These are phyloP conservation scores for Saccharomycopsis hybrid DNA, from an alignment of 1,139 yeast genomes.

Conservation along the genomic window DNA sequence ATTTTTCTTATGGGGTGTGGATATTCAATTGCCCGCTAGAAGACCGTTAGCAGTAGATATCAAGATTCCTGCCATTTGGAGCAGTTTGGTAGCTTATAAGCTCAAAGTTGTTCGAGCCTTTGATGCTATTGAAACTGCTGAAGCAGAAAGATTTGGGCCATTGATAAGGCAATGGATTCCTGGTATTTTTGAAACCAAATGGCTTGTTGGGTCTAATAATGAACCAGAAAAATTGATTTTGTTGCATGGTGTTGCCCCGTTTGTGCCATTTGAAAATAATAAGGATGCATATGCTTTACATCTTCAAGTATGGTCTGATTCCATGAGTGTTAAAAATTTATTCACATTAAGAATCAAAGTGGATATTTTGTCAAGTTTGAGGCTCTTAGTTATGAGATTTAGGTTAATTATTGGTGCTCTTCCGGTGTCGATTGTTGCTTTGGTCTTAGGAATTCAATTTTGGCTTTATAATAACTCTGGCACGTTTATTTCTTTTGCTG, in stretches of 20 bases:
- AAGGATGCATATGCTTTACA: conserved; percentile 26
- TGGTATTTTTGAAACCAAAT: conserved; percentile 67
- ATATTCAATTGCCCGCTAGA: conserved; percentile 33
- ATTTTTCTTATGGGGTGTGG: conserved; percentile 25
- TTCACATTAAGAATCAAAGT: conserved; percentile 28
- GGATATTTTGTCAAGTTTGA: conserved; percentile 35
- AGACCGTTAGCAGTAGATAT: conserved; percentile 45
- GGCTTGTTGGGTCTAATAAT: conserved; percentile 50
- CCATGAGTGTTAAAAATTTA: conserved; percentile 21
- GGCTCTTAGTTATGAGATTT: conserved; percentile 53
- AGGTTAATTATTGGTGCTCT: conserved; percentile 56
- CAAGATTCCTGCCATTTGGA: conserved; percentile 50
- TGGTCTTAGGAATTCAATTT: conserved; percentile 44
- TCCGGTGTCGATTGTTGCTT: conserved; percentile 43
- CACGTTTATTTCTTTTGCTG: conserved; percentile 45
- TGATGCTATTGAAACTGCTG: conserved; percentile 17
- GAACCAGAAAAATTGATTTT: conserved; percentile 34
- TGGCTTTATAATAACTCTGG: conserved; percentile 33
- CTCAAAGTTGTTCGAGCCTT: conserved; percentile 26
- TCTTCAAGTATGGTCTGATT: conserved; percentile 32
- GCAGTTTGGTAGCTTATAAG: conserved; percentile 53
- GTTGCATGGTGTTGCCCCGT: conserved; percentile 78
- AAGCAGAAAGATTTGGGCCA: conserved; percentile 42
- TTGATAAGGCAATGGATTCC: conserved; percentile 59
- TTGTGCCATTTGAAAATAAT: conserved; percentile 44